phyloP scores from a whole-genome alignment of 192 early-diverging fungal species.

The Gryganskiella cystojenkinii region DNA sequence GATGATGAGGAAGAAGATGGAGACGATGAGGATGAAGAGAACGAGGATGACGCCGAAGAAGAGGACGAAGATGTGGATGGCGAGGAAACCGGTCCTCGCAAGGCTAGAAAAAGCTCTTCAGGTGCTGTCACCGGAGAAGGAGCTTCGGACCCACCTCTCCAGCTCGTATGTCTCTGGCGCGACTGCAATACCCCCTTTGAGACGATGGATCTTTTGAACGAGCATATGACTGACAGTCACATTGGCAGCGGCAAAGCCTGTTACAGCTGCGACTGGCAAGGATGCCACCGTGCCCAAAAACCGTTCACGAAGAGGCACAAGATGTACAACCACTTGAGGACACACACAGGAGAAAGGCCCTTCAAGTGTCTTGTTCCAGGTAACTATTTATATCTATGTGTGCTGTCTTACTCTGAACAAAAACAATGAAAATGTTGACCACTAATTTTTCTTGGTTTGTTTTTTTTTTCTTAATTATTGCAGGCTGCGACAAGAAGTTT shows the following conservation, averaged over 20 bases:
- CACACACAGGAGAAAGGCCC: conserved; percentile 79
- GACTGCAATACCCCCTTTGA: conserved; percentile 56
- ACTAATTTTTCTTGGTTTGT: neutral
- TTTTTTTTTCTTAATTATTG: neutral
- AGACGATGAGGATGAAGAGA: conserved; percentile 30
- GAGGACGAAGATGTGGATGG: conserved; percentile 24
- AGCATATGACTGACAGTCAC: conserved; percentile 62
- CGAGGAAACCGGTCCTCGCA: neutral
- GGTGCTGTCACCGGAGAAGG: neutral
- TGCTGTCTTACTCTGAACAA: neutral
- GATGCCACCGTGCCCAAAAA: conserved; percentile 54
- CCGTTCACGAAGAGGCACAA: conserved; percentile 79
- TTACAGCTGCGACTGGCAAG: conserved; percentile 61
- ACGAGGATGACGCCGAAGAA: conserved; percentile 22
- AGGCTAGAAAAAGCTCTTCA: neutral
- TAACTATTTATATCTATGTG: neutral
- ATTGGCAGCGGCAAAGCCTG: conserved; percentile 69
- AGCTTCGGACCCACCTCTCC: conserved; percentile 18
- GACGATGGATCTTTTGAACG: conserved; percentile 58
- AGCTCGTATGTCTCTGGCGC: conserved; percentile 59
- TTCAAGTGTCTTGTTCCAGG: conserved; percentile 70
- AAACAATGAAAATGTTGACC: neutral
- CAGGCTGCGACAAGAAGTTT: conserved; percentile 59
- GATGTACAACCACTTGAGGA: conserved; percentile 76
- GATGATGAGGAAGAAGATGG: conserved; percentile 42